phyloP scores from a whole-genome alignment of 2,329 filamentous ascomycete genomes.

The Penicillium occitanis region DNA sequence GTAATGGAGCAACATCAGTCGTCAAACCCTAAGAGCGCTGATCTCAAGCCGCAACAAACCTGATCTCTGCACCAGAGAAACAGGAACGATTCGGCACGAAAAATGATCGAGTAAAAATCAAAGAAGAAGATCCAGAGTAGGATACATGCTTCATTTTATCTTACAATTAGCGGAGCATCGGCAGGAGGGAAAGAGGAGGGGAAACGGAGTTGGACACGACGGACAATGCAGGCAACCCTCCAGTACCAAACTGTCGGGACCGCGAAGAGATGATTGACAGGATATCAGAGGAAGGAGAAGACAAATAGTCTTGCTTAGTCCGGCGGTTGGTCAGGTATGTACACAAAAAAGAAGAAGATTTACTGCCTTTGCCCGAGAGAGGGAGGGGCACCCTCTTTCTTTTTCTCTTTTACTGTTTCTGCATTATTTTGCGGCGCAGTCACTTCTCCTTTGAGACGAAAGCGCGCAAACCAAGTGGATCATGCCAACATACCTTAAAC shows the following conservation, averaged over 20 bases:
- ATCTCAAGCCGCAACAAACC: not conserved
- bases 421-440: constrained; percentile 21
- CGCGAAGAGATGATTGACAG: constrained; percentile 15
- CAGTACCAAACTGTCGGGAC: constrained; percentile 23
- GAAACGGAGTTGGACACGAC: not conserved
- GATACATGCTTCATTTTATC: constrained; percentile 16
- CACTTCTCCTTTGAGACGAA: constrained; percentile 11
- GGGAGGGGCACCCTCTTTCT: constrained; percentile 10
- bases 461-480: constrained; percentile 16
- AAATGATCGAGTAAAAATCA: not conserved
- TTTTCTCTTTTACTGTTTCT: constrained; percentile 12
- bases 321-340: constrained; percentile 16
- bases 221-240: constrained; percentile 18
- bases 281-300: constrained; percentile 19
- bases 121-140: not conserved
- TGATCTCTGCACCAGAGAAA: not conserved
- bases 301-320: constrained; percentile 15
- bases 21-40: constrained; percentile 3
- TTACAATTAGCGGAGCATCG: constrained; percentile 6
- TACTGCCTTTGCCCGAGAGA: constrained; percentile 5
- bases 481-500: constrained; percentile 16
- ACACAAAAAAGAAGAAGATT: not conserved
- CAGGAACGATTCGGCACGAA: not conserved
- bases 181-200: constrained; percentile 10
- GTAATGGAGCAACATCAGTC: not conserved